Conservation (phyloP, 2,329 filamentous ascomycete genomes). For the Alternaria novae-zelandiae region DNA sequence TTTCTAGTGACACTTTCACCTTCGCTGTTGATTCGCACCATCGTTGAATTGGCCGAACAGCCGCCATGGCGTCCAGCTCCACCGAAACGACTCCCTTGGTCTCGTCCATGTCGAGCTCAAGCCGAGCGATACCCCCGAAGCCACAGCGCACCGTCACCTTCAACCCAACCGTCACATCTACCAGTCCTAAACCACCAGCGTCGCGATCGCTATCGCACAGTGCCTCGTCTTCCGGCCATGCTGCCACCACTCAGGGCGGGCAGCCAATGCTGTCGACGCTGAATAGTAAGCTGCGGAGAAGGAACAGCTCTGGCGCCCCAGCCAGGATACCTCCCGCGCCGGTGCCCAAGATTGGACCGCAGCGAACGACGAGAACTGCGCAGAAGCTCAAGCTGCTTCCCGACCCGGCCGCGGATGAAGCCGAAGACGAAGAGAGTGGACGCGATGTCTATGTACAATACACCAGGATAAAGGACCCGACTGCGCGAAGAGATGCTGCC, state of each 20-base stretch:
- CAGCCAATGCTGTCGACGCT: constrained; percentile 69
- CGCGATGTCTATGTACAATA: constrained; percentile 98
- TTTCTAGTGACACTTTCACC: neutral
- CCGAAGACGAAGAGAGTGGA: constrained; percentile 83
- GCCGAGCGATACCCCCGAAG: constrained; percentile 37
- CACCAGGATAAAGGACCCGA: constrained; percentile 96
- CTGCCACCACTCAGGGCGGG: constrained; percentile 47
- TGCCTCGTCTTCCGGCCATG: constrained; percentile 35
- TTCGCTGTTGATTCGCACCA: neutral
- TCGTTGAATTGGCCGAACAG: neutral
- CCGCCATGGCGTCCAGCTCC: constrained; percentile 44
- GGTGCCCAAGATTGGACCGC: constrained; percentile 82
- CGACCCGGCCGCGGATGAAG: constrained; percentile 82
- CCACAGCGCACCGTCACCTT: constrained; percentile 75
- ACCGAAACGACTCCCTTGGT: constrained; percentile 48
- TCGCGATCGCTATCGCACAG: constrained; percentile 40
- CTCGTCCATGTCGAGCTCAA: constrained; percentile 41
- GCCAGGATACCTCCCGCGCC: constrained; percentile 52
- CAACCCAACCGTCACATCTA: constrained; percentile 65
- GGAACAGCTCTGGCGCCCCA: constrained; percentile 79
- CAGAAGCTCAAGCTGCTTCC: constrained; percentile 98
- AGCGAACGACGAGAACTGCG: constrained; percentile 91
- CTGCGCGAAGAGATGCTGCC: constrained; percentile 88
- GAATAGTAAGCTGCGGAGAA: constrained; percentile 84
- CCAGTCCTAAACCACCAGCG: constrained; percentile 47